Evolutionary conservation across 331 rosid genomes (phyloP).

Genomic region (Ulmus americana): DNA sequence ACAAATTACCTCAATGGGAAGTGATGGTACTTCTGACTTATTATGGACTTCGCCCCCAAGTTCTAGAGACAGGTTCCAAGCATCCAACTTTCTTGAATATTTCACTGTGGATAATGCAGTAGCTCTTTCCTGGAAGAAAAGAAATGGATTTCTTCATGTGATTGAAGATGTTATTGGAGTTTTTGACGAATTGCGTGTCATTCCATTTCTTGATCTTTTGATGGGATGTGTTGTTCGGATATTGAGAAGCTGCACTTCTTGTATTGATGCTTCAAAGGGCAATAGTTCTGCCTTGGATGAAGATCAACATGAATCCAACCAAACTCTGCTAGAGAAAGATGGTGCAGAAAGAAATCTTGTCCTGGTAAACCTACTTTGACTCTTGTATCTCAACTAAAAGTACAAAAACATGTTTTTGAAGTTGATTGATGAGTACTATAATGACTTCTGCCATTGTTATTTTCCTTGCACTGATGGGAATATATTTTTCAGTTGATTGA

Average conservation of each 20-base stretch:
- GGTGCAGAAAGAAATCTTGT: constrained; percentile 24
- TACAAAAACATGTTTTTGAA: not conserved
- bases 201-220: constrained; percentile 70
- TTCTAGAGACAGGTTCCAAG: constrained; percentile 42
- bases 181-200: constrained; percentile 70
- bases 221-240: constrained; percentile 83
- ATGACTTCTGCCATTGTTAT: not conserved
- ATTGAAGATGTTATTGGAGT: constrained; percentile 74
- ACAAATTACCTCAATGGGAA: constrained; percentile 46
- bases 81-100: constrained; percentile 46
- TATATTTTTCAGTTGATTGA: too few relatives aligned
- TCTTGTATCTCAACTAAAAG: not conserved
- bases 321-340: constrained; percentile 24
- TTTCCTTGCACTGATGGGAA: not conserved
- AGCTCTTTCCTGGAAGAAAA: constrained; percentile 69
- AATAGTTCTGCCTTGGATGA: constrained; percentile 29
- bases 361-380: constrained; percentile 41
- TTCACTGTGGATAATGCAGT: constrained; percentile 53
- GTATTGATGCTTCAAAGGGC: constrained; percentile 41
- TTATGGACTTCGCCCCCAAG: constrained; percentile 47
- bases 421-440: not conserved
- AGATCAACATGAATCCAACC: constrained; percentile 11
- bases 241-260: constrained; percentile 63
- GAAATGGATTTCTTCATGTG: constrained; percentile 79
- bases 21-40: constrained; percentile 53